A percentile compares a stretch with the other conserved stretches of the same genome.
Evolutionary conservation across 345 rosid species (phyloP).

Genomic region (Pugionium dolabratum): DNA sequence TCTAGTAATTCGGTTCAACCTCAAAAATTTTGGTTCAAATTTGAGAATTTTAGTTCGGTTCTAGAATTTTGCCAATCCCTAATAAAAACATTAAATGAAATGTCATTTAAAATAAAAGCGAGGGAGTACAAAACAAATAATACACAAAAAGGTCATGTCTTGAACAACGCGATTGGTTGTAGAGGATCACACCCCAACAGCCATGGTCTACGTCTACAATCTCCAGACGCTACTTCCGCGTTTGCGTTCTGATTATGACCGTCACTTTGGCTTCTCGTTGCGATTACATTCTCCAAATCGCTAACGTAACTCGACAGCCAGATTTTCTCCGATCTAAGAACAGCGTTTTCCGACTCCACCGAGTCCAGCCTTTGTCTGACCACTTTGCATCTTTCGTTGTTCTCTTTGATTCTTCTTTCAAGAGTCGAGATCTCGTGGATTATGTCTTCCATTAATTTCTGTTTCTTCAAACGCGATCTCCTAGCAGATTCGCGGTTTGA

Average conservation of each 20-base stretch:
- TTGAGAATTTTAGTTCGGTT: too few species aligned
- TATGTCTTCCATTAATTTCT: conserved; percentile 52
- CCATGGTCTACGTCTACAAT: conserved; percentile 27
- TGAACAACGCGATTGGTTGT: conserved; percentile 34
- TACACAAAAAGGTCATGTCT: conserved; percentile 24
- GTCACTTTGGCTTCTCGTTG: conserved; percentile 21
- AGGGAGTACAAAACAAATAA: too few species aligned
- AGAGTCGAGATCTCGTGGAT: conserved; percentile 51
- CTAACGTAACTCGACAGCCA: conserved; percentile 41
- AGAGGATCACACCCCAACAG: conserved; percentile 23
- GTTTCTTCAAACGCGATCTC: conserved; percentile 70
- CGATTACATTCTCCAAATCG: conserved; percentile 37
- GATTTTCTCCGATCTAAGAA: conserved; percentile 44
- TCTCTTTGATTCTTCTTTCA: conserved; percentile 48
- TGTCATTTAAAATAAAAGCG: too few species aligned
- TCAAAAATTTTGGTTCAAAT: too few species aligned
- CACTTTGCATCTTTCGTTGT: conserved; percentile 24
- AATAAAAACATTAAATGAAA: too few species aligned
- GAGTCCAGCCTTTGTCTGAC: conserved; percentile 23
- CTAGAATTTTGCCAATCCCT: too few species aligned
- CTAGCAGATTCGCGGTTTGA: conserved; percentile 81
- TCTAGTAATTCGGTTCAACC: too few species aligned
- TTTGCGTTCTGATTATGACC: conserved; percentile 21
- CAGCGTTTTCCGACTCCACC: conserved; percentile 48
- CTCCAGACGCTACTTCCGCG: conserved; percentile 35